phyloP scores from a whole-genome alignment of 2,329 filamentous ascomycete genomes.

The Diaporthe vaccinii region DNA sequence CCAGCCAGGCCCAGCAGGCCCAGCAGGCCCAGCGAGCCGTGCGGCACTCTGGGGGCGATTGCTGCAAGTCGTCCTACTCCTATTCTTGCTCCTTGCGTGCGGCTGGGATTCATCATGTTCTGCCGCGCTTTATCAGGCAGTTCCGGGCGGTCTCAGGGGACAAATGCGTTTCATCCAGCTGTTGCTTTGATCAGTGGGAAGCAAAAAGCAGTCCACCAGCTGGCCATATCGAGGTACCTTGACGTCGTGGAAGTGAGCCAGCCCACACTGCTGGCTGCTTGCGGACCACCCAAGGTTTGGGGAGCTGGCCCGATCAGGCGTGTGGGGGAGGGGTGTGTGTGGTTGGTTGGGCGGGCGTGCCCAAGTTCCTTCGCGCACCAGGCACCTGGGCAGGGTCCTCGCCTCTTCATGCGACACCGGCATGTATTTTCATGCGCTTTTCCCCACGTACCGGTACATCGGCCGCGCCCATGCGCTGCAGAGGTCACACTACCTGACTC shows the following conservation, averaged over 20 bases:
- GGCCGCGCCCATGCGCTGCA: slow-evolving; percentile 43
- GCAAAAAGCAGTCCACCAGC: slow-evolving; percentile 26
- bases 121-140: slow-evolving; percentile 21
- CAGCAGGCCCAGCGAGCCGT: not conserved
- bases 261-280: slow-evolving; percentile 25
- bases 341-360: slow-evolving; percentile 9
- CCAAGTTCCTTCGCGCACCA: slow-evolving; percentile 16
- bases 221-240: not conserved
- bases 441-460: slow-evolving; percentile 50
- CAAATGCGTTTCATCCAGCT: slow-evolving; percentile 31
- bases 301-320: slow-evolving; percentile 28
- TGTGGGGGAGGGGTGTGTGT: slow-evolving; percentile 23
- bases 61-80: not conserved
- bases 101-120: not conserved
- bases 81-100: not conserved
- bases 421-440: slow-evolving; percentile 48
- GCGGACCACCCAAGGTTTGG: slow-evolving; percentile 24
- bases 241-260: slow-evolving; percentile 6
- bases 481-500: slow-evolving; percentile 38
- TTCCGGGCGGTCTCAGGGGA: not conserved
- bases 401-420: slow-evolving; percentile 43
- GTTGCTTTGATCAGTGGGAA: slow-evolving; percentile 24
- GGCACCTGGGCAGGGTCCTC: slow-evolving; percentile 30
- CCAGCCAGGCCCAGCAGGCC: not conserved
- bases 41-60: not conserved